phyloP scores from a whole-genome alignment of 1,284 basidiomycete species.

The Phlebopus sp. region DNA sequence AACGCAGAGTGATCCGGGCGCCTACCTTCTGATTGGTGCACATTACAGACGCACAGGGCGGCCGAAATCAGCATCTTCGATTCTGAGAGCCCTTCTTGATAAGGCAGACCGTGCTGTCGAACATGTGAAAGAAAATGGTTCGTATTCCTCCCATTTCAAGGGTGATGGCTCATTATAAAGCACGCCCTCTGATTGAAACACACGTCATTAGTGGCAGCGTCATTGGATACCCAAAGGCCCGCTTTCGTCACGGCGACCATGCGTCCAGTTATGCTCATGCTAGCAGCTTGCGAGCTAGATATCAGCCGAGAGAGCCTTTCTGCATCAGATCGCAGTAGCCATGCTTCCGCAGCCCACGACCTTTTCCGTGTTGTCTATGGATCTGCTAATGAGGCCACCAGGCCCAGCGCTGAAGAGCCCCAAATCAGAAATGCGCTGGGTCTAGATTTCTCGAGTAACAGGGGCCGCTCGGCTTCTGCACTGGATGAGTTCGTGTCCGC shows the following conservation, averaged over 20 bases:
- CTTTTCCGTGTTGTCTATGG: slow-evolving; percentile 32
- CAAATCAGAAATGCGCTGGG: slow-evolving; percentile 23
- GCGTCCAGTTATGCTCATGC: slow-evolving; percentile 28
- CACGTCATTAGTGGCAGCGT: slow-evolving; percentile 10
- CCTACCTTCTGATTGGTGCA: slow-evolving; percentile 29
- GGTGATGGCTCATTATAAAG: slow-evolving; percentile 19
- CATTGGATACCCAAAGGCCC: slow-evolving; percentile 5
- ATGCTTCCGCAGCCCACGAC: slow-evolving; percentile 21
- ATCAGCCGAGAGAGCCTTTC: slow-evolving; percentile 26
- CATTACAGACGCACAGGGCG: slow-evolving; percentile 34
- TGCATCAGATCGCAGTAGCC: slow-evolving; percentile 17
- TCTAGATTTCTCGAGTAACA: slow-evolving; percentile 22
- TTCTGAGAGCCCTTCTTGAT: slow-evolving; percentile 27
- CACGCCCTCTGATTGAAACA: slow-evolving; percentile 6
- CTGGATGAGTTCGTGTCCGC: not conserved
- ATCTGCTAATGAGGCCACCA: slow-evolving; percentile 19
- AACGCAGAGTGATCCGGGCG: slow-evolving; percentile 31
- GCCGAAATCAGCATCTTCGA: slow-evolving; percentile 25
- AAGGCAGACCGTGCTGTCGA: slow-evolving; percentile 7
- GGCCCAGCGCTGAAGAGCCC: slow-evolving; percentile 14
- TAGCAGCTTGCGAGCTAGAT: slow-evolving; percentile 32
- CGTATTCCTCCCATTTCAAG: slow-evolving; percentile 13
- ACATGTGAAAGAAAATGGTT: slow-evolving; percentile 26
- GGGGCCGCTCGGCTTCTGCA: not conserved
- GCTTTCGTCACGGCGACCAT: slow-evolving; percentile 15